A percentile compares a stretch with the other conserved stretches of the same genome.
Evolutionary conservation across 371 early-diverging fungal genomes (phyloP).

Genomic region (Mucor plumbeus): DNA sequence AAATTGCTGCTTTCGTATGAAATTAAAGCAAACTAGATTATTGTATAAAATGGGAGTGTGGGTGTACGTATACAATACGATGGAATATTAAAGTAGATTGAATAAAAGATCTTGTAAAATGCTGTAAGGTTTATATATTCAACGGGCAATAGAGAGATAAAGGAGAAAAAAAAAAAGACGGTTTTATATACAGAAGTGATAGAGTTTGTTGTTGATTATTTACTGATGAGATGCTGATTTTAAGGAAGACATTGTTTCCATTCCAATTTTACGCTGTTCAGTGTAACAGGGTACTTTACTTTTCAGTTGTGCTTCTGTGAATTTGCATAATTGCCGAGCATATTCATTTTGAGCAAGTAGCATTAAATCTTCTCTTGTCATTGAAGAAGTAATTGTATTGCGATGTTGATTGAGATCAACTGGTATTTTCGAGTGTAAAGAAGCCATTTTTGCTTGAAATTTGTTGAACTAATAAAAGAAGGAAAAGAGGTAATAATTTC

Average conservation of each 20-base stretch:
- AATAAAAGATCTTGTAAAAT: not conserved
- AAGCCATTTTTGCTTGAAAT: slow-evolving; percentile 5
- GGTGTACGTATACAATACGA: not conserved
- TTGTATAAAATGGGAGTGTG: not conserved
- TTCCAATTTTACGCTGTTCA: slow-evolving; percentile 16
- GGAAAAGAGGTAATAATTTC: slow-evolving; percentile 2
- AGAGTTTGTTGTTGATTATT: not conserved
- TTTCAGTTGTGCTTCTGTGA: slow-evolving; percentile 42
- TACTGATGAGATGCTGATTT: slow-evolving; percentile 10
- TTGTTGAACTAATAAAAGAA: not conserved
- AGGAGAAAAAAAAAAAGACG: not conserved
- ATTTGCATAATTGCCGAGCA: slow-evolving; percentile 46
- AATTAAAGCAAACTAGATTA: not conserved
- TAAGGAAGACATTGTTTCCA: slow-evolving; percentile 10
- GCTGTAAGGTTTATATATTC: not conserved
- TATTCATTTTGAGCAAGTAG: slow-evolving; percentile 46
- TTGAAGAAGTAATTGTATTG: slow-evolving; percentile 8
- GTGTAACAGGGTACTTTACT: slow-evolving; percentile 38
- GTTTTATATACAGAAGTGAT: slow-evolving; percentile 5
- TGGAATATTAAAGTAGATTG: not conserved
- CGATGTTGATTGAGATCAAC: not conserved
- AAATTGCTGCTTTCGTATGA: not conserved
- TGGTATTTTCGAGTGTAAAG: slow-evolving; percentile 14
- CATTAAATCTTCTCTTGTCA: slow-evolving; percentile 39
- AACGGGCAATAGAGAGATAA: not conserved